Base-by-base conservation (phyloP, 2,329 filamentous ascomycete species). In the Talaromyces rugulosus region DNA sequence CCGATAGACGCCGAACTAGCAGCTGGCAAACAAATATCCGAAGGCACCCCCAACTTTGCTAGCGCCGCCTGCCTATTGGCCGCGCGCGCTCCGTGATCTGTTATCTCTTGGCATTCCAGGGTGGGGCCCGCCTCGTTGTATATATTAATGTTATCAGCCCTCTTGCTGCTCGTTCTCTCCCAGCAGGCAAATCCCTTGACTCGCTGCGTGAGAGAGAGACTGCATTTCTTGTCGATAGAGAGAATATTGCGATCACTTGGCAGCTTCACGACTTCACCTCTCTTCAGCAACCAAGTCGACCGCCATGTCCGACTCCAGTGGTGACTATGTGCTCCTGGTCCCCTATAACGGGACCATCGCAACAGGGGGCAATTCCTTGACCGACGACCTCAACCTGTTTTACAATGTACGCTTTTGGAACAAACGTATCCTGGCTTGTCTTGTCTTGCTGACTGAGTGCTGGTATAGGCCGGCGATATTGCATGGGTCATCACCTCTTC, bases 321-420 rank as follows among this genome's bases (percentile, higher is more conserved):
- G 27, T 53, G 66, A 66, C 54, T 69, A 67, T 58, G 69, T 68
- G 56, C 70, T 70, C 58, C 71, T 76, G 65, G 74, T 84, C 44
- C 78, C 83, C 27, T 90, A 87, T 78, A 91, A 91, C 78, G 85
- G 84, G 71, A 78, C 78, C 40, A 75, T 80, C 27, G 71, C 66
- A 8, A 86, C 84, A 7, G 90, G 90, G 66, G 90, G 90, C 79
- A 78, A 87, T 78, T 82, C 89, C 30, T 77, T 87, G 63, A 80
- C 79, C 1, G 79, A 90, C 66, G 85, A 96, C 76, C 83, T 96
- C 67, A 96, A 96, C 77, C 80, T 93, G 69, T 96, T 86, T 77
- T 96, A 96, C 79, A 85, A 91, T 70, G 71, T 71, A 51, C 14
- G 64, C 64, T 36, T 7, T 36, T 36, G 33, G 6, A 27, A 23